Conservation (phyloP, 495 filamentous ascomycete genomes). For the Aspergillus kassunensis region DNA sequence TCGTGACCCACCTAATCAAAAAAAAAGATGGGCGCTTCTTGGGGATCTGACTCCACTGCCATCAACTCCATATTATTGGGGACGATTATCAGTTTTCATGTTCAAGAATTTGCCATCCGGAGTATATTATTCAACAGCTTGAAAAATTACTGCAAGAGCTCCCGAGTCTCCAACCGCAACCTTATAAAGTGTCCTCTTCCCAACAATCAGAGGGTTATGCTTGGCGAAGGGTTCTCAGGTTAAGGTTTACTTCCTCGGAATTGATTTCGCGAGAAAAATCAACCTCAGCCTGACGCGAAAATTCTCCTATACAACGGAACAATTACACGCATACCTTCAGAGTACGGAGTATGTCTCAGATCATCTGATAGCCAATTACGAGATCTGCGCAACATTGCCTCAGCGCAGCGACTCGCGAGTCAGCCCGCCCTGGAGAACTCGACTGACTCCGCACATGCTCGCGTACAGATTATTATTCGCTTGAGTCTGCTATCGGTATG, state of each 20-base stretch:
- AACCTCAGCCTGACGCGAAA: no score
- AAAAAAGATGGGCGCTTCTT: neutral
- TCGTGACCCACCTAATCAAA: constrained; percentile 8
- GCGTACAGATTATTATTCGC: neutral
- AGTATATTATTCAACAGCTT: no score
- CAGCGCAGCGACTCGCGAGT: neutral
- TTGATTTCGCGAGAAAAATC: no score
- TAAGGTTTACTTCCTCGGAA: no score
- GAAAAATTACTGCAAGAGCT: no score
- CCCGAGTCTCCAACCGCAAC: no score
- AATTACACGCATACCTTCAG: no score
- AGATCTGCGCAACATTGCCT: neutral
- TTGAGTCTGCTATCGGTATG: neutral
- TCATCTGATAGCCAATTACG: neutral
- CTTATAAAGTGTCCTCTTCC: no score
- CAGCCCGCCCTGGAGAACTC: neutral
- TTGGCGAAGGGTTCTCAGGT: no score
- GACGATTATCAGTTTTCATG: neutral
- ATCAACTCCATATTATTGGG: neutral
- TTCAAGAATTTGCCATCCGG: no score
- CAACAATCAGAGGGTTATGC: no score
- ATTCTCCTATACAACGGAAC: no score
- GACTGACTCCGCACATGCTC: neutral
- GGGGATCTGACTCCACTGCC: neutral
- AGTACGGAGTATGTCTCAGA: neutral